Percentiles rank a stretch among this genome's conserved stretches.
phyloP scores from a whole-genome alignment of 1,139 yeast genomes.

The Geotrichum fermentans region DNA sequence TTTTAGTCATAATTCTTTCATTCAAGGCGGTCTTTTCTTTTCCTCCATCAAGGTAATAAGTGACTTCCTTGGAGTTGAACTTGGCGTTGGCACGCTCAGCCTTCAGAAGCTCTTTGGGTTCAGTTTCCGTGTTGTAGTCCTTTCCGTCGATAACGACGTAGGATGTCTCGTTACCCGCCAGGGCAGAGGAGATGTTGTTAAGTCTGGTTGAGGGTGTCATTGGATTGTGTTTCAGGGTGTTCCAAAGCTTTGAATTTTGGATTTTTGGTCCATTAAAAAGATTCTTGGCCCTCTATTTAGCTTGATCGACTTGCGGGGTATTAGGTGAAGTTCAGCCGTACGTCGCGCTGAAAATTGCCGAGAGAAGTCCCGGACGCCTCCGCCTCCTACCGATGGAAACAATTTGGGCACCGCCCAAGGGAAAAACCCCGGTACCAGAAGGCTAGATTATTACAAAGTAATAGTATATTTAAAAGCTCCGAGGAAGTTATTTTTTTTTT shows the following conservation, averaged over 20 bases:
- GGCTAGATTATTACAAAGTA: too few species aligned
- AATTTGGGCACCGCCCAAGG: neutral
- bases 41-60: constrained; percentile 48
- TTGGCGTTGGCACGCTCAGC: constrained; percentile 44
- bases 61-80: constrained; percentile 42
- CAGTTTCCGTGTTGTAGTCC: constrained; percentile 23
- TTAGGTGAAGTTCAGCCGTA: neutral
- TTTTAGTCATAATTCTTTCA: constrained; percentile 42
- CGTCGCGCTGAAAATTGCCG: neutral
- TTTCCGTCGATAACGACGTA: constrained; percentile 27
- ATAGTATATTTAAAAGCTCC: too few species aligned
- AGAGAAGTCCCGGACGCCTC: neutral
- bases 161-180: constrained; percentile 8
- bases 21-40: constrained; percentile 42
- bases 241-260: neutral
- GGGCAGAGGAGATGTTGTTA: constrained; percentile 3
- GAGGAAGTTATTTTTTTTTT: too few species aligned
- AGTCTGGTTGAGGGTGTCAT: constrained; percentile 2
- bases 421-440: too few species aligned
- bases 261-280: neutral
- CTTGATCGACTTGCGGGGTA: too few species aligned
- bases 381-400: neutral
- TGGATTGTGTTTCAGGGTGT: too few species aligned
- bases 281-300: neutral
- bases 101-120: constrained; percentile 27